These are phyloP conservation scores for Akanthomyces dipterigenus DNA, from an alignment of 2,329 filamentous ascomycete species.

Conservation along the genomic window DNA sequence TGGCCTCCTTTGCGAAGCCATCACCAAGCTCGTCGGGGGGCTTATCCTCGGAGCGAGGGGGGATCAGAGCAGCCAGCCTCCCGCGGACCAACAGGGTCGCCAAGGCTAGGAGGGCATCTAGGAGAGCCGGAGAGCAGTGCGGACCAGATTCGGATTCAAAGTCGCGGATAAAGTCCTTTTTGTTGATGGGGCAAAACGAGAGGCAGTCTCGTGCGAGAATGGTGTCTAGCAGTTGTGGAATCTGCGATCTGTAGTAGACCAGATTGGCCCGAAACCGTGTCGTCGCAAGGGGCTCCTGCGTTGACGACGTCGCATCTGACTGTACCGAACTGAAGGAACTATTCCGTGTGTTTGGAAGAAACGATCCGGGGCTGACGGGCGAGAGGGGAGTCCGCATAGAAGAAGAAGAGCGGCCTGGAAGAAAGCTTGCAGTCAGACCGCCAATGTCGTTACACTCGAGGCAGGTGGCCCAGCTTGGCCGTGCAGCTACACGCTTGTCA, in stretches of 20 bases:
- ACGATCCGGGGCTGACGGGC: background rate
- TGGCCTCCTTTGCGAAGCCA: background rate
- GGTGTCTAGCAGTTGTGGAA: background rate
- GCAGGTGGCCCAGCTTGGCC: background rate
- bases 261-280: background rate
- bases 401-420: background rate
- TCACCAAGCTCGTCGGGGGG: background rate
- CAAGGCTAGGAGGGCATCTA: background rate
- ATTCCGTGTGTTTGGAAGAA: background rate
- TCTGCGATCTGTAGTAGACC: background rate
- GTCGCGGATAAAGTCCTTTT: background rate
- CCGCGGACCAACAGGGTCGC: background rate
- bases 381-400: background rate
- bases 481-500: background rate
- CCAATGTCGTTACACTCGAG: background rate
- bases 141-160: background rate
- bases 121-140: background rate
- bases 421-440: background rate
- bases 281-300: background rate
- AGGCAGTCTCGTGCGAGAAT: constrained; percentile 2
- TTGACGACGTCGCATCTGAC: background rate
- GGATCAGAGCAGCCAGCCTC: background rate
- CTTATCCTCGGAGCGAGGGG: background rate
- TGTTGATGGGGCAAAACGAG: background rate
- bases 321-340: background rate